Evolutionary conservation across 192 early-diverging fungal genomes (phyloP), one percentile per base, ranked within the genome.

Genomic region (Gamsiella multidivaricata): DNA sequence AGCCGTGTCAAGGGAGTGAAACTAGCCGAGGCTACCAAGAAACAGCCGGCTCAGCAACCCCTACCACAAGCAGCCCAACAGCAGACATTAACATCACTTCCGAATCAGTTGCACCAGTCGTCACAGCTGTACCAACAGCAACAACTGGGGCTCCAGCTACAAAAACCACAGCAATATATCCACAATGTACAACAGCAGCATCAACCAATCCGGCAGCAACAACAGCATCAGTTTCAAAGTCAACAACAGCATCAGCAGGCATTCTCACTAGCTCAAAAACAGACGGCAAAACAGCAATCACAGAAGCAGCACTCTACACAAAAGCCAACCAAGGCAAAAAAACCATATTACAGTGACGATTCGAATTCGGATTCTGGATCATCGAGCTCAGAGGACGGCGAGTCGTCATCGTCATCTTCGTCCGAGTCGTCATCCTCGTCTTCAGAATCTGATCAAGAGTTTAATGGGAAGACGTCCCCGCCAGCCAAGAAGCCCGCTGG

Each of bases 361-460:
- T 61, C 56, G 0, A 65, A 62, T 2, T 78, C 66, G 0, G 74
- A 78, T 5, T 69, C 74, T 8, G 65, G 61, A 11, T 78, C 74
- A n/a, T 59, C 54, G 8, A 68, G 65, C 22, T 78, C 74, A 12
- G 65, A 26, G 10, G 73, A 59, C 14, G 65, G 54, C n/a, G 70
- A 28, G 14, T 73, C 70, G 3, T 73, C 70, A 18, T 69, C 74
- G 1, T 64, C 61, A 3, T 61, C 59, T 12, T 57, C 59, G 2
- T 63, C 61, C 26, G 18, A 25, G 43, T 31, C 70, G 61, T 43
- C 56, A 1, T 62, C 56, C 10, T 37, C 56, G 1, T 64, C 59
- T 5, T 64, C 80, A 34, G 79, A 73, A 54, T 65, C 62, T 17
- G 71, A 70, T 14, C 41, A 61, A 31, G 74, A 78, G 54, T 78